Evolutionary conservation across 2,329 filamentous ascomycete genomes (phyloP).

Genomic region (Fusarium nanum): DNA sequence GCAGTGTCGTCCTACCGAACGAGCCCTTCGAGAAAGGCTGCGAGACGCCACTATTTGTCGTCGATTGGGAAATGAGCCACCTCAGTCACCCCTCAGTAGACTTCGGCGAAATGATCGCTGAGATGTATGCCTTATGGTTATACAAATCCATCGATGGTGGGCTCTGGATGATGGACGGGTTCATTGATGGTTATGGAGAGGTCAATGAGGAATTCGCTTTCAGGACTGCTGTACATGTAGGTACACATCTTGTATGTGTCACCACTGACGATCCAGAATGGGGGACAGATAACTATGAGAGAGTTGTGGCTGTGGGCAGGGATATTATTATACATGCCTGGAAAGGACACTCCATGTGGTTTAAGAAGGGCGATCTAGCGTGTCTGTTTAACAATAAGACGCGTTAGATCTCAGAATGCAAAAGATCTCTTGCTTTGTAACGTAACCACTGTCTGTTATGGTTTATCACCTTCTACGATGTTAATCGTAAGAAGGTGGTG

Average conservation of each 20-base stretch:
- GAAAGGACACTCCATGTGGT: background rate
- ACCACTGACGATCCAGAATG: background rate
- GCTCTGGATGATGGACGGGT: background rate
- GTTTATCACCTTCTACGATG: rapidly evolving
- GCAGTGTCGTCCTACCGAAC: background rate
- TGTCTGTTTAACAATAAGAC: too few species aligned
- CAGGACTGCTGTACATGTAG: background rate
- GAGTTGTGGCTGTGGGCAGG: background rate
- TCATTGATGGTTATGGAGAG: background rate
- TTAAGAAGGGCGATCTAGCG: background rate
- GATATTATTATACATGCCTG: background rate
- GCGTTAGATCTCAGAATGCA: too few species aligned
- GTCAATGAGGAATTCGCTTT: background rate
- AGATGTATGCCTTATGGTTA: background rate
- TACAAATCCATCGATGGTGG: background rate
- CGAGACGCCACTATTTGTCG: background rate
- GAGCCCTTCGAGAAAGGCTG: rapidly evolving
- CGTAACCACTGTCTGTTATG: rapidly evolving
- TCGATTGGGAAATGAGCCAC: background rate
- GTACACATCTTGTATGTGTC: background rate
- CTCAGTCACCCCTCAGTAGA: background rate
- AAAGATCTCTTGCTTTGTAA: too few species aligned
- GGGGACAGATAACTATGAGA: background rate
- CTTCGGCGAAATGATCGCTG: background rate
- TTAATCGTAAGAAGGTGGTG: too few species aligned